A percentile compares a stretch with the other conserved stretches of the same genome.
Evolutionary conservation across 2,329 filamentous ascomycete genomes (phyloP).

Genomic region (Cytospora piceicola): DNA sequence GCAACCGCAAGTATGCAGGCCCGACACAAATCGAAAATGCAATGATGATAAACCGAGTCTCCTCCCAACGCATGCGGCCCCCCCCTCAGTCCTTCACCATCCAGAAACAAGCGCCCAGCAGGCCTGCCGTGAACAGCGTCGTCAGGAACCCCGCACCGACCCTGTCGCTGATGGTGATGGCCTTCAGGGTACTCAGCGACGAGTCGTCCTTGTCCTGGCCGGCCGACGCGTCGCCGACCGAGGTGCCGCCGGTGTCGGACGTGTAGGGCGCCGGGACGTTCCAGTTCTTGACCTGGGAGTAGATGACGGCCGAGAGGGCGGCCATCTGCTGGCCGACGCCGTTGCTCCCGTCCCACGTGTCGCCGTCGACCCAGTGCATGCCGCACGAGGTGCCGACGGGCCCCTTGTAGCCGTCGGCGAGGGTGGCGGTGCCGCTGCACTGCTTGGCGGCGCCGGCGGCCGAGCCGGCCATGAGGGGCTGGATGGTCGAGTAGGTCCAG

Average conservation of each 20-base stretch:
- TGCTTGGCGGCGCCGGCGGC: conserved; percentile 45
- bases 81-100: conserved; percentile 30
- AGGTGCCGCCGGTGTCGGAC: conserved; percentile 16
- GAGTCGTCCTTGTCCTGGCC: conserved; percentile 21
- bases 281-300: conserved; percentile 40
- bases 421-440: conserved; percentile 38
- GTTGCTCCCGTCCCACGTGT: conserved; percentile 46
- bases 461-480: conserved; percentile 42
- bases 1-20: not conserved
- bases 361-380: conserved; percentile 47
- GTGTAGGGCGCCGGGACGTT: conserved; percentile 33
- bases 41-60: conserved; percentile 4
- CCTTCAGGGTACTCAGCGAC: conserved; percentile 20
- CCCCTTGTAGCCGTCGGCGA: conserved; percentile 39
- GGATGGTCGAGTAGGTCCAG: conserved; percentile 41
- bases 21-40: conserved; percentile 6
- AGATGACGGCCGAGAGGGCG: conserved; percentile 48
- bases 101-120: conserved; percentile 27
- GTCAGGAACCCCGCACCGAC: conserved; percentile 29
- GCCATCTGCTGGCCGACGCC: conserved; percentile 54
- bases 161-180: conserved; percentile 25
- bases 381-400: conserved; percentile 49
- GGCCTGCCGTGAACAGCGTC: conserved; percentile 18
- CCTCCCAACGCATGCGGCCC: not conserved
- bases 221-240: conserved; percentile 22